phyloP scores from a whole-genome alignment of 495 filamentous ascomycete genomes.

The Lasiosphaeria miniovina region DNA sequence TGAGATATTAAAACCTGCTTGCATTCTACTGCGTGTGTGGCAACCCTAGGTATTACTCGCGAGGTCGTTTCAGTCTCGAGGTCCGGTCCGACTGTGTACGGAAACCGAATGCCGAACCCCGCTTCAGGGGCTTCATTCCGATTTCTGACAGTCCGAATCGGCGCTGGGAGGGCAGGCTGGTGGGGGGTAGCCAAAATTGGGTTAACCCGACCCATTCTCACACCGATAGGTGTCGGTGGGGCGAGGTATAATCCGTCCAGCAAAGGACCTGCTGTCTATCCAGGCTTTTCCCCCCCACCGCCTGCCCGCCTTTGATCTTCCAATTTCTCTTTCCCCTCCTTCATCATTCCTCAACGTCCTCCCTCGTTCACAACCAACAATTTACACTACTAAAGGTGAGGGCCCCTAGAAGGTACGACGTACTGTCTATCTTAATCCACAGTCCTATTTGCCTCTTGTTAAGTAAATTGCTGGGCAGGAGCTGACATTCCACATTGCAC shows the following conservation, averaged over 20 bases:
- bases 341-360: background rate
- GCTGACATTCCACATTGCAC: background rate
- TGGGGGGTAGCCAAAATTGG: conserved; percentile 1
- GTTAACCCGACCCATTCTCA: conserved; percentile 1
- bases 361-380: background rate
- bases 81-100: background rate
- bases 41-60: no score
- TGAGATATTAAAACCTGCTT: no score
- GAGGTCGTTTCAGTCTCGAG: no score
- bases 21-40: no score
- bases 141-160: conserved; percentile 1
- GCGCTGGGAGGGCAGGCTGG: background rate
- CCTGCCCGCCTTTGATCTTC: conserved; percentile 2
- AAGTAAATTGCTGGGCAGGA: background rate
- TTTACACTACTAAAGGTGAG: background rate
- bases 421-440: background rate
- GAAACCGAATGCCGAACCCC: conserved; percentile 7
- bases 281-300: background rate
- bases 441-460: background rate
- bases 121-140: background rate
- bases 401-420: background rate
- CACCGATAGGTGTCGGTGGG: background rate
- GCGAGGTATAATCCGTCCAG: no score
- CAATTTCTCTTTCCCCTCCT: background rate
- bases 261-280: no score